These are phyloP conservation scores for Sporothrix dimorphospora DNA, from an alignment of 2,329 filamentous ascomycete genomes.

Conservation along the genomic window DNA sequence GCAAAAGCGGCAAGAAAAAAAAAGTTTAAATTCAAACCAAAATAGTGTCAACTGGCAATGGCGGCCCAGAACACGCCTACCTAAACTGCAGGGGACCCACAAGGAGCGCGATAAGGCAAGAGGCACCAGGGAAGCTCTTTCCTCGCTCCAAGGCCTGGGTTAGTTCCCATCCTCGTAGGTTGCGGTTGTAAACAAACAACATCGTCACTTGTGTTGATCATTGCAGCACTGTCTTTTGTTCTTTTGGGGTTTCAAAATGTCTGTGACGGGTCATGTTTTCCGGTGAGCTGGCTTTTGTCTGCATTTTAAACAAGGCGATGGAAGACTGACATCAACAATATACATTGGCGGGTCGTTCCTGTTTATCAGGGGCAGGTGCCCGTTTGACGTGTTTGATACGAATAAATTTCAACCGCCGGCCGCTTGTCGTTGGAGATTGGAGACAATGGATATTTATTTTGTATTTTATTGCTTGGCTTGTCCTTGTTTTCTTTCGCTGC, in stretches of 20 bases:
- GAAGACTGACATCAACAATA: not conserved
- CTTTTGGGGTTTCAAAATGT: not conserved
- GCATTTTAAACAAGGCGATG: not conserved
- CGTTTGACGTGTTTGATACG: not conserved
- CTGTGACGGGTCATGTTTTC: not conserved
- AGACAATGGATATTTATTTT: not conserved
- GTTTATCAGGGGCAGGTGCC: not conserved
- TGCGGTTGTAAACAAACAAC: not conserved
- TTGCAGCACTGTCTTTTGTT: not conserved
- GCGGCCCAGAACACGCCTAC: slow-evolving; percentile 15
- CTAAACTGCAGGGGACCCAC: slow-evolving; percentile 18
- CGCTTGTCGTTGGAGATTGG: not conserved
- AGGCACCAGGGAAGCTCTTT: not conserved
- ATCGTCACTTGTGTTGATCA: not conserved
- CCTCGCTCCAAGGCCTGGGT: not conserved
- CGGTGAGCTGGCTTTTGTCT: not conserved
- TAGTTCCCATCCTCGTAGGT: not conserved
- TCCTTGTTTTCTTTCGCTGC: not conserved
- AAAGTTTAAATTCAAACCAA: slow-evolving; percentile 20
- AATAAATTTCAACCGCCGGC: not conserved
- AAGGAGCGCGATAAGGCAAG: not conserved
- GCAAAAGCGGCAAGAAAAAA: slow-evolving; percentile 19
- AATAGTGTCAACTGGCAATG: slow-evolving; percentile 13
- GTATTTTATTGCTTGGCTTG: not conserved
- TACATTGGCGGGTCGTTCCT: not conserved